Evolutionary conservation across 768 basidiomycete species (phyloP), one percentile per base, ranked within the genome.

Genomic region (Rhodotorula diobovata): DNA sequence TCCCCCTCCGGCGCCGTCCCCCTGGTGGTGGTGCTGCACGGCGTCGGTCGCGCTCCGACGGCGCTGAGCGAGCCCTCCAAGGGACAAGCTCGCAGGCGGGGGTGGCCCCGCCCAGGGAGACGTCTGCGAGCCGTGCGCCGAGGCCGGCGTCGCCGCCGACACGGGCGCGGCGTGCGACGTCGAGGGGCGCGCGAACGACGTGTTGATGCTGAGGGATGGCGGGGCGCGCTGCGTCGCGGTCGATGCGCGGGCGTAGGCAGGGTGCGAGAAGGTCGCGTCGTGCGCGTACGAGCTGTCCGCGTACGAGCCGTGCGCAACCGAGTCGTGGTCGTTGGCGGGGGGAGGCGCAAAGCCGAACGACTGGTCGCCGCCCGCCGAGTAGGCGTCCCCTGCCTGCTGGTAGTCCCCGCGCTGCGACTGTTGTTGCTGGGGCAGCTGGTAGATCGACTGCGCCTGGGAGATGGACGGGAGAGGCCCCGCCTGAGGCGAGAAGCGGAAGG

Each of bases 41-140:
- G 43, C 59, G 43, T 43, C 59, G n/a, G 59, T 60, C 32, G 41
- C 45, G 30, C 43, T 46, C 1, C 59, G 43, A 4, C 59, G 41
- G 11, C 67, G 60, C 28, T 68, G 61, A 2, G 67, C 67, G 28
- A 68, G 60, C 20, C 35, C 67, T 5, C 60, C n/a, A 2, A 54
- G 39, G 2, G 55, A 37, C 4, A 61, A 48, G 34, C 37, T 35
- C 20, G 59, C 25, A 4, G 67, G 67, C 32, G 67, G 67, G 11
- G 67, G 67, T 4, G 67, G 67, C 12, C 67, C 67, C 4, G 61
- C 11, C 67, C 67, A 68, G 7, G 67, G 60, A 18, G 67, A 68
- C 28, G 5, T 16, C 1, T 34, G 20, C 1, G 3, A 8, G 30
- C 16, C 7, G 6, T 51, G 51, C 30, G 66, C 51, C 21, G 45